A percentile compares a stretch with the other conserved stretches of the same genome.
Evolutionary conservation across 2,329 filamentous ascomycete genomes (phyloP).

Genomic region (Elsinoe fawcettii): DNA sequence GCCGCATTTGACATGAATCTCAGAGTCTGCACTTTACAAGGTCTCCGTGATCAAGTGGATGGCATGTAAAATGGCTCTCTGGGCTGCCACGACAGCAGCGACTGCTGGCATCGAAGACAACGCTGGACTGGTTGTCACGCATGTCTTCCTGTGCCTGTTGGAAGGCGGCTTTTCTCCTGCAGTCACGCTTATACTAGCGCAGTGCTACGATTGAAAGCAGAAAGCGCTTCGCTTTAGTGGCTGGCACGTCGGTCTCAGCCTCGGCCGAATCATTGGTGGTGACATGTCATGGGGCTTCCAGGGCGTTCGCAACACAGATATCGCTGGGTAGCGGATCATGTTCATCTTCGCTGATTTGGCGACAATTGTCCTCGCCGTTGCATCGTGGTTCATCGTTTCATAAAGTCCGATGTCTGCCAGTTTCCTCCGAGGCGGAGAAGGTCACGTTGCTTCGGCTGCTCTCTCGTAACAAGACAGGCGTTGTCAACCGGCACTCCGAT

Average conservation of each 20-base stretch:
- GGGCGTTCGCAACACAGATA: conserved; percentile 28
- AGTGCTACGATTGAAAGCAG: conserved; percentile 37
- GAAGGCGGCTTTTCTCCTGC: conserved; percentile 45
- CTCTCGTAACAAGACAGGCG: conserved; percentile 34
- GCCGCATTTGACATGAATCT: conserved; percentile 25
- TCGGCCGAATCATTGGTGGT: conserved; percentile 50
- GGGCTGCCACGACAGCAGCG: conserved; percentile 38
- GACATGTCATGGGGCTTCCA: conserved; percentile 50
- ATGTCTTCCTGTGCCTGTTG: conserved; percentile 43
- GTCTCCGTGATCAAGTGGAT: conserved; percentile 45
- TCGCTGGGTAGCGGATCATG: conserved; percentile 15
- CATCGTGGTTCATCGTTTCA: conserved; percentile 38
- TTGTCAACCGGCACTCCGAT: conserved; percentile 39
- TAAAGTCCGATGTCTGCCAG: conserved; percentile 62
- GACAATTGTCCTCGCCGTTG: conserved; percentile 1
- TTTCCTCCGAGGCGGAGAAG: conserved; percentile 47
- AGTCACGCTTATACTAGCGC: conserved; percentile 44
- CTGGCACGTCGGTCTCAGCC: conserved; percentile 58
- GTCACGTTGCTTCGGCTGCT: conserved; percentile 38
- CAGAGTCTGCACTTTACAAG: conserved; percentile 52
- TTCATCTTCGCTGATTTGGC: conserved; percentile 11
- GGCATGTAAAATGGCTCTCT: conserved; percentile 32
- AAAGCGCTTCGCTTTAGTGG: conserved; percentile 55
- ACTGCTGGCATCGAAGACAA: conserved; percentile 42
- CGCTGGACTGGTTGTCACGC: conserved; percentile 38